Evolutionary conservation across 73 alveolate genomes (phyloP).

Genomic region (Paramecium sexaurelia): DNA sequence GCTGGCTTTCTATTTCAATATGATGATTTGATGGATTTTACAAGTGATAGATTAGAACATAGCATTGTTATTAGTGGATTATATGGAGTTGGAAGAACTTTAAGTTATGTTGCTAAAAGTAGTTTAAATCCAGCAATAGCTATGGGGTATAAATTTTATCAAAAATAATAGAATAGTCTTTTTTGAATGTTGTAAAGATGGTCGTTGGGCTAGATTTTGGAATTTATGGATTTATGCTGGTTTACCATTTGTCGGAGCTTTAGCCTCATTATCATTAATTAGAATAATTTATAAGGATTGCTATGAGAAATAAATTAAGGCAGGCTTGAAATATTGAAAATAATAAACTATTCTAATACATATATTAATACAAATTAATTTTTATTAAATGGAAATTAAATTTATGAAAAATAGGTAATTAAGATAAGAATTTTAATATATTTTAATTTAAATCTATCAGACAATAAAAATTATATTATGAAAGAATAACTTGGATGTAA

Average conservation of each 20-base stretch:
- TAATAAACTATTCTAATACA: not conserved
- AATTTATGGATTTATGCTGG: constrained; percentile 35
- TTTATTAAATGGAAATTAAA: too few relatives aligned
- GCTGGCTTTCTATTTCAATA: constrained; percentile 28
- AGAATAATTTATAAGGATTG: constrained; percentile 1
- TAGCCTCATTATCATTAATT: not conserved
- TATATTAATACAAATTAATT: not conserved
- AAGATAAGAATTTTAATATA: not conserved
- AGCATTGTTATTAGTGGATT: constrained; percentile 18
- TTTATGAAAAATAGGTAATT: not conserved
- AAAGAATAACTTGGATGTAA: too few relatives aligned
- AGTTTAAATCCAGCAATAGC: constrained; percentile 54
- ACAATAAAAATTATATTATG: too few relatives aligned
- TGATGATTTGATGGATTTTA: constrained; percentile 41
- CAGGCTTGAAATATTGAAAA: not conserved
- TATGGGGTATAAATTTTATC: not conserved
- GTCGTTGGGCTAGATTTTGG: constrained; percentile 52
- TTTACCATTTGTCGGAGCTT: constrained; percentile 51
- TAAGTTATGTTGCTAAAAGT: constrained; percentile 20
- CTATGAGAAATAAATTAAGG: constrained; percentile 24
- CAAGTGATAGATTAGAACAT: constrained; percentile 23
- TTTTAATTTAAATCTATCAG: too few relatives aligned
- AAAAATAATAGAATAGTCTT: not conserved
- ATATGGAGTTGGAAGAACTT: constrained; percentile 53
- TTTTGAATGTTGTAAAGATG: constrained; percentile 56